Conservation (phyloP, 495 filamentous ascomycete genomes). For the Bathelium albidoporum region DNA sequence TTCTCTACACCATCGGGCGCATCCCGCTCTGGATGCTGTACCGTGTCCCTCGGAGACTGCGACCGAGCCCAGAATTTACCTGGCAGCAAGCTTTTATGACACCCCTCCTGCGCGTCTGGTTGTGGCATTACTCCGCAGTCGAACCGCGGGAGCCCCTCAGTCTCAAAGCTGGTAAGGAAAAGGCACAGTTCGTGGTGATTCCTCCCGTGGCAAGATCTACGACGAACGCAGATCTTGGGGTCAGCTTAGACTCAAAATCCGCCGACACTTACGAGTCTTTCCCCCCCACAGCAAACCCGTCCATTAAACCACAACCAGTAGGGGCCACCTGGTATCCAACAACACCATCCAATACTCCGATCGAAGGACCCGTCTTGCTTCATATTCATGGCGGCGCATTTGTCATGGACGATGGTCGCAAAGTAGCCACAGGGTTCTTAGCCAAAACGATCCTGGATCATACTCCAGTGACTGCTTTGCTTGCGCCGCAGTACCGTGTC, state of each 20-base stretch:
- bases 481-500: constrained; percentile 26
- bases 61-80: constrained; percentile 16
- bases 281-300: constrained; percentile 1
- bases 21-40: not conserved
- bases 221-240: not conserved
- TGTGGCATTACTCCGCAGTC: constrained; percentile 18
- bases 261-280: not conserved
- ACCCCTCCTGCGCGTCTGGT: constrained; percentile 17
- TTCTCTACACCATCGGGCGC: not conserved
- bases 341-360: constrained; percentile 2
- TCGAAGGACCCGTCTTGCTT: constrained; percentile 28
- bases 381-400: constrained; percentile 45
- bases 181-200: constrained; percentile 25
- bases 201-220: constrained; percentile 7
- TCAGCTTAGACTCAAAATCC: constrained; percentile 9
- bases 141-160: constrained; percentile 19
- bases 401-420: constrained; percentile 33
- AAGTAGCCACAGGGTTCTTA: constrained; percentile 30
- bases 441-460: constrained; percentile 22
- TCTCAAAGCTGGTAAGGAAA: constrained; percentile 27
- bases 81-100: constrained; percentile 28
- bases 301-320: constrained; percentile 26
- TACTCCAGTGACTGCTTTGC: constrained; percentile 15
- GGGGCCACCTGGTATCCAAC: constrained; percentile 35
- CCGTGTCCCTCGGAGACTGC: not conserved